A percentile compares a stretch with the other conserved stretches of the same genome.
Conservation (phyloP, 371 early-diverging fungal species). For the Mortierella sp. region DNA sequence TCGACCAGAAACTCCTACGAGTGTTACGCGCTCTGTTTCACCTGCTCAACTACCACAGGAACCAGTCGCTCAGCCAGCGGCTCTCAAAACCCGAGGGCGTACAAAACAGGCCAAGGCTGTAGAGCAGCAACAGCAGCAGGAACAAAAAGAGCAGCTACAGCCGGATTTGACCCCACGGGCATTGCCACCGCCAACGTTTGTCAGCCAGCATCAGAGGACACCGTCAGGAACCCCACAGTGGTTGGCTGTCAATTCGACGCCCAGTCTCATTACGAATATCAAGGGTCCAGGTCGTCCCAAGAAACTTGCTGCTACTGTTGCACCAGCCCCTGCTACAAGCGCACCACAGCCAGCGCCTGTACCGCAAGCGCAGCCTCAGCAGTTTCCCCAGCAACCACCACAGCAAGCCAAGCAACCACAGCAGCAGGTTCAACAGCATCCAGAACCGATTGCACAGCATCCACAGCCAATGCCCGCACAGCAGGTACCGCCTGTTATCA, state of each 20-base stretch:
- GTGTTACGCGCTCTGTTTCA: background rate
- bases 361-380: conserved; percentile 2
- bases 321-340: background rate
- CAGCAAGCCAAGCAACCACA: conserved; percentile 3
- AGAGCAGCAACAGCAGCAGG: conserved; percentile 15
- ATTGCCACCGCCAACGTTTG: conserved; percentile 30
- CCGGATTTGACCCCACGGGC: conserved; percentile 5
- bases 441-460: background rate
- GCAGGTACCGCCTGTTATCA: background rate
- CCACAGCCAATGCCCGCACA: background rate
- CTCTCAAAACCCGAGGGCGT: background rate
- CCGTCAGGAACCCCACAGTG: conserved; percentile 53
- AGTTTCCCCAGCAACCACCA: background rate
- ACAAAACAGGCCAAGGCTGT: conserved; percentile 18
- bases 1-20: background rate
- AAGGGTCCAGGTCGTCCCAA: conserved; percentile 28
- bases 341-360: conserved; percentile 6
- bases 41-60: conserved; percentile 5
- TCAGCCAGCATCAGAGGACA: conserved; percentile 50
- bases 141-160: background rate
- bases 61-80: background rate
- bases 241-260: conserved; percentile 44
- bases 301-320: conserved; percentile 13
- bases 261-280: conserved; percentile 23
- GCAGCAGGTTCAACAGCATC: conserved; percentile 8